Percentiles rank a stretch among this genome's conserved stretches.
These are phyloP conservation scores for Setaria italica DNA, from an alignment of 202 grass and related monocot species.

Conservation along the genomic window DNA sequence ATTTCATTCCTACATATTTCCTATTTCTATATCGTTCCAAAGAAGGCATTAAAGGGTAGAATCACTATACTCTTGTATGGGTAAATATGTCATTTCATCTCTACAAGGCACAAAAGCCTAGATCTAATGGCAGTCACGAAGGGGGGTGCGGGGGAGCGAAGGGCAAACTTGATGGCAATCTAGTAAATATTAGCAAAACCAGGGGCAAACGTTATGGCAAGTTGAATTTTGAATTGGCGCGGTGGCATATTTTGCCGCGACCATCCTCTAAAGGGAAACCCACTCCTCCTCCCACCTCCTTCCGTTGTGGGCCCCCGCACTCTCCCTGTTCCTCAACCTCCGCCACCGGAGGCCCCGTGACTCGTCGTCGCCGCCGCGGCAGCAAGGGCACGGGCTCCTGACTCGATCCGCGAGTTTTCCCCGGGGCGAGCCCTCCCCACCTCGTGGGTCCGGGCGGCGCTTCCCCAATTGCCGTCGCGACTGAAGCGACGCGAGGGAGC, in stretches of 20 bases:
- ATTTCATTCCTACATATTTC: no score
- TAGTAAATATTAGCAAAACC: background rate
- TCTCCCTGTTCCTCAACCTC: background rate
- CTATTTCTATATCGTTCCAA: no score
- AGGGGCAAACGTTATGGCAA: constrained; percentile 46
- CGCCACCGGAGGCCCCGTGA: background rate
- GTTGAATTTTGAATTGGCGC: constrained; percentile 29
- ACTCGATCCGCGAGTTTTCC: background rate
- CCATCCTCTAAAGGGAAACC: background rate
- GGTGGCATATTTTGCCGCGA: constrained; percentile 46
- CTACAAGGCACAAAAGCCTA: background rate
- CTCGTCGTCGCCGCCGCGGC: background rate
- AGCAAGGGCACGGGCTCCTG: background rate
- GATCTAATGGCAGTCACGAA: background rate
- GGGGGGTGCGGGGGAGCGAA: background rate
- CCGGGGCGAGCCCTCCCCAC: no score
- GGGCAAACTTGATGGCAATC: background rate
- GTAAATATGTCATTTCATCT: background rate
- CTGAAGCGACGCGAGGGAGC: no score
- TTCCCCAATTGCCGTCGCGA: no score
- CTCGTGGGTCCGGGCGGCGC: no score
- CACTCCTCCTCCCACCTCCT: no score
- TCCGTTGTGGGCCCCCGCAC: background rate
- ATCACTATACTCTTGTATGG: background rate
- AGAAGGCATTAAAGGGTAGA: no score